Percentiles rank a stretch among this genome's conserved stretches.
phyloP scores from a whole-genome alignment of 116 monocot genomes.

The Cymodocea nodosa region DNA sequence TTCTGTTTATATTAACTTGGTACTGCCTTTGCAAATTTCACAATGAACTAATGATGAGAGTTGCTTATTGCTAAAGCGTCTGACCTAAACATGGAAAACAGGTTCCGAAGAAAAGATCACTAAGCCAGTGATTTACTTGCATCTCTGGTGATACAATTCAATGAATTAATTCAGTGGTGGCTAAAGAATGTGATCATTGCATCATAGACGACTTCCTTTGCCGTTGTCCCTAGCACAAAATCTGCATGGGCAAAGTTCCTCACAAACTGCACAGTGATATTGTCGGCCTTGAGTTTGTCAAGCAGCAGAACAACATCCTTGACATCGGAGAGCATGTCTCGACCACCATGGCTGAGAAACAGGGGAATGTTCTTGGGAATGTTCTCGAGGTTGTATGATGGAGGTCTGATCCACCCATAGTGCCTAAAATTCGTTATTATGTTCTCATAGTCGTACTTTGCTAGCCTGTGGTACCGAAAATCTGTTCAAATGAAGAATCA shows the following conservation, averaged over 20 bases:
- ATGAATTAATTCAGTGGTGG: background rate
- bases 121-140: too few relatives aligned
- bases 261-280: constrained; percentile 43
- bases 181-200: constrained; percentile 42
- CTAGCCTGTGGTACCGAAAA: constrained; percentile 31
- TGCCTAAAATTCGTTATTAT: constrained; percentile 20
- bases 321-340: constrained; percentile 48
- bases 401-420: constrained; percentile 47
- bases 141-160: too few relatives aligned
- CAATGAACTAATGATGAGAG: too few relatives aligned
- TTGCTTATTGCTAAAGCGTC: too few relatives aligned
- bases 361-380: constrained; percentile 49
- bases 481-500: too few relatives aligned
- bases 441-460: constrained; percentile 62
- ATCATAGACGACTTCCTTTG: constrained; percentile 48
- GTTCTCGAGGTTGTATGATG: constrained; percentile 47
- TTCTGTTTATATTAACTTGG: too few relatives aligned
- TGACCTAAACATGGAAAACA: too few relatives aligned
- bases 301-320: constrained; percentile 44
- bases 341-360: constrained; percentile 82
- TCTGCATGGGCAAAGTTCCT: constrained; percentile 61
- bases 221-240: constrained; percentile 50
- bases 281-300: constrained; percentile 36
- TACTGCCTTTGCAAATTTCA: too few relatives aligned
- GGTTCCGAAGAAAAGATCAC: too few relatives aligned